Base-by-base conservation (phyloP, 441 rosid genomes). In the Breynia disticha region DNA sequence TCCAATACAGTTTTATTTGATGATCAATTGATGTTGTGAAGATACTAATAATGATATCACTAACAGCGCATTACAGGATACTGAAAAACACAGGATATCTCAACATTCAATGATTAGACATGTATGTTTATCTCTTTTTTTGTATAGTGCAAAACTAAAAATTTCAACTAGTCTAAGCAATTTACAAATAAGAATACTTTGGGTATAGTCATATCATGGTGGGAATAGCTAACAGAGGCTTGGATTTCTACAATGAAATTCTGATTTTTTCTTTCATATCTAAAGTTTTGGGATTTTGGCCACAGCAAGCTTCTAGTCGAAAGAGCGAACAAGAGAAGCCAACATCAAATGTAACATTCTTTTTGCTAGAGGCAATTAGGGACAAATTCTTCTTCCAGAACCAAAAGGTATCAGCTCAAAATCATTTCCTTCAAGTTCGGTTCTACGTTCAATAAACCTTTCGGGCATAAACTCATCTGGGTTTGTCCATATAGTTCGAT, bases 211-310 rank as follows among this genome's bases (percentile, higher is more conserved):
- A 45, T 46, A 46, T 46, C 11, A 9, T 11, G 11, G 15, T 46
- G 16, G 48, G 48, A 46, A 46, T 28, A 51, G 55, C 59, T 18
- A 16, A 41, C 11, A 72, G 54, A 48, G 73, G 67, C 43, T 59
- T 16, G 4, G 65, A 56, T 47, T 42, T 72, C 14, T 57, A 71
- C 13, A 69, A 49, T 7, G 69, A 37, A 16, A 68, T n/a, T 13
- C 64, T 57, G 49, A 52, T 57, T 4, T 24, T 48, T 12, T 67
- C 65, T 13, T 9, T 28, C 65, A 59, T 62, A 21, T 70, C 65
- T 51, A 62, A 18, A 1, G 59, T 12, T 1, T 28, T 20, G 5
- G 66, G 54, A 16, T 28, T 46, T 55, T 54, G 6, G 18, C 52
- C 61, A 19, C 13, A 10, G 20, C 48, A n/a, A 57, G 20, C 11